Evolutionary conservation across 192 early-diverging fungal genomes (phyloP), one percentile per base, ranked within the genome.

Genomic region (Coemansia sp.): DNA sequence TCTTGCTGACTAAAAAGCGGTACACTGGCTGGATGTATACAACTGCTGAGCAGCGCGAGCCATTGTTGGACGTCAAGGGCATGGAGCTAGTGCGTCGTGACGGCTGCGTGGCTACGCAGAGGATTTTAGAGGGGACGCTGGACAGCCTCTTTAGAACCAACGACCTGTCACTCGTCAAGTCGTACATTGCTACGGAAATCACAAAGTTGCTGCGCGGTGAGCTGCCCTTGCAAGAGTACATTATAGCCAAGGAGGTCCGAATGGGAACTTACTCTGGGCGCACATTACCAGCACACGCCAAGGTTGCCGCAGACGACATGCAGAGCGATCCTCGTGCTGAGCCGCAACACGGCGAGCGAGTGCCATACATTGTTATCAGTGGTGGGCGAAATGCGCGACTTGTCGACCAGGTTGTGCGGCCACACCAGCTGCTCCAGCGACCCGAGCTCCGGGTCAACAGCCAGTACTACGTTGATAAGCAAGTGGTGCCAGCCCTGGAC

Each of bases 81-180:
- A 95, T 95, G 61, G 96, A 98, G 75, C 96, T 93, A 8, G 91
- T 98, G 13, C 83, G 95, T 33, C 77, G 96, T 1, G 95, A 97
- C 77, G 92, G 93, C 26, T 93, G 93, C 63, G 77, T 85, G 7
- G 89, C 87, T 0, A 88, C 89, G 13, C 89, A 88, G 65, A 92
- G 92, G 66, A 92, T 88, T 9, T 83, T 95, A 65, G 90, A 96
- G 66, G 77, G 85, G 0, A 77, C 84, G 38, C 77, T 98, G 18
- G 86, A 90, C 86, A 88, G 88, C 0, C 69, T 98, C 55, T 98
- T 98, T 69, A 63, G 83, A 7, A 85, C 88, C 1, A 87, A 93
- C 57, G 91, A 97, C 65, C 68, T 98, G 68, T 91, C 93, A 0
- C 63, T 84, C 42, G 77, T 98, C 21, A 97, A 96, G 57, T 36